phyloP scores from a whole-genome alignment of 1,284 basidiomycete species.

The Sparassis latifolia region DNA sequence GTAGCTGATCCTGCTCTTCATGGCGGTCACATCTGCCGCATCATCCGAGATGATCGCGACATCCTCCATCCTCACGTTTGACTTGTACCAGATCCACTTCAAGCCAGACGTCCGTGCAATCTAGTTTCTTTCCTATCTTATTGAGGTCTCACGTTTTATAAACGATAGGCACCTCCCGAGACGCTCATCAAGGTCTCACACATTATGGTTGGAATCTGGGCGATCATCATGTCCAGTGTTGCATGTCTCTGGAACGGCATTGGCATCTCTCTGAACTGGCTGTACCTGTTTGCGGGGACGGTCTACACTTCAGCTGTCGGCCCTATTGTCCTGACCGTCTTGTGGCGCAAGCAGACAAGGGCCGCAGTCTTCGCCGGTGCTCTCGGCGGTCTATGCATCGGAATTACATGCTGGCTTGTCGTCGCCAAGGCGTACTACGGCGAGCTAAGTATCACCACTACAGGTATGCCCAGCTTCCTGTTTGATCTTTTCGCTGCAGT shows the following conservation, averaged over 20 bases:
- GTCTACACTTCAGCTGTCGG: conserved; percentile 23
- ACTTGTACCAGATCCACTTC: conserved; percentile 36
- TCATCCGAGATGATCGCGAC: conserved; percentile 44
- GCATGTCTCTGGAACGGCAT: conserved; percentile 24
- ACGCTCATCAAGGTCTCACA: conserved; percentile 11
- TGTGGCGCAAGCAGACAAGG: conserved; percentile 14
- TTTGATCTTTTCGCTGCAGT: not conserved
- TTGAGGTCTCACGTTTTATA: conserved; percentile 13
- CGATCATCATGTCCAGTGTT: conserved; percentile 10
- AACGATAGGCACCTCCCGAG: conserved; percentile 30
- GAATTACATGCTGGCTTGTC: conserved; percentile 12
- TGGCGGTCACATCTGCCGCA: conserved; percentile 37
- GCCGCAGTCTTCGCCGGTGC: conserved; percentile 9
- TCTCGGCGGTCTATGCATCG: conserved; percentile 9
- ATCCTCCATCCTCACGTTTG: conserved; percentile 38
- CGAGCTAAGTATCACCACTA: conserved; percentile 1
- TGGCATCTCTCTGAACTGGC: conserved; percentile 16
- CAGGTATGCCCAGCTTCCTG: not conserved
- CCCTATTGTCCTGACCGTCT: conserved; percentile 23
- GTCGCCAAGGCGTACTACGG: conserved; percentile 5
- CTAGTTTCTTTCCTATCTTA: not conserved
- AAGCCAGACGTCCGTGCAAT: conserved; percentile 31
- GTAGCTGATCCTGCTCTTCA: conserved; percentile 30
- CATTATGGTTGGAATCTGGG: conserved; percentile 9
- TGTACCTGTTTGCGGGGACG: conserved; percentile 5